phyloP scores from a whole-genome alignment of 2,329 filamentous ascomycete species.

The Fonsecaea pedrosoi region DNA sequence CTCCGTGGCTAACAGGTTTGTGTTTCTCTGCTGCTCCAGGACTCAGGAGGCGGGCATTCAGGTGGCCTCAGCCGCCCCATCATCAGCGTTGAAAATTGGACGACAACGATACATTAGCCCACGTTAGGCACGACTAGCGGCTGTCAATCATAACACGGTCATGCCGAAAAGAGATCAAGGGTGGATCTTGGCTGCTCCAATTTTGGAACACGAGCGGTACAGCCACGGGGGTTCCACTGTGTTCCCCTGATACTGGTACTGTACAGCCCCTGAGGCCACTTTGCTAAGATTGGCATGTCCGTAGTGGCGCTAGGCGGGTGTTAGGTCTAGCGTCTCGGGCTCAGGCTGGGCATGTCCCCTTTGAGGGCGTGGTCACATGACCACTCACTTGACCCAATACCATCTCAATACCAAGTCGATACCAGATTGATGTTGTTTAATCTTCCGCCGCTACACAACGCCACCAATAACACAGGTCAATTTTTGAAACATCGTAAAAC shows the following conservation, averaged over 20 bases:
- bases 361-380: not conserved
- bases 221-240: constrained; percentile 25
- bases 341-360: not conserved
- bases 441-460: not conserved
- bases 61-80: constrained; percentile 13
- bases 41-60: not conserved
- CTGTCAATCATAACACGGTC: constrained; percentile 13
- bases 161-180: constrained; percentile 9
- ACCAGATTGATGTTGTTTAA: not conserved
- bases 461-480: not conserved
- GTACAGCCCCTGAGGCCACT: constrained; percentile 27
- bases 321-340: not conserved
- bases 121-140: constrained; percentile 21
- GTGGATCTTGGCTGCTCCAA: constrained; percentile 13
- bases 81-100: constrained; percentile 12
- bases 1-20: constrained; percentile 25
- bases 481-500: constrained; percentile 2
- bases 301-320: constrained; percentile 20
- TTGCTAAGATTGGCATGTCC: constrained; percentile 36
- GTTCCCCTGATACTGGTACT: constrained; percentile 31
- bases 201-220: constrained; percentile 27
- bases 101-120: constrained; percentile 25
- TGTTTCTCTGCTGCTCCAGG: not conserved
- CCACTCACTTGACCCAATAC: not conserved
- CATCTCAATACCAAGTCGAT: not conserved